Percentiles rank a stretch among this genome's conserved stretches.
These are phyloP conservation scores for Suhomyces kilbournensis DNA, from an alignment of 805 yeast species.

Conservation along the genomic window DNA sequence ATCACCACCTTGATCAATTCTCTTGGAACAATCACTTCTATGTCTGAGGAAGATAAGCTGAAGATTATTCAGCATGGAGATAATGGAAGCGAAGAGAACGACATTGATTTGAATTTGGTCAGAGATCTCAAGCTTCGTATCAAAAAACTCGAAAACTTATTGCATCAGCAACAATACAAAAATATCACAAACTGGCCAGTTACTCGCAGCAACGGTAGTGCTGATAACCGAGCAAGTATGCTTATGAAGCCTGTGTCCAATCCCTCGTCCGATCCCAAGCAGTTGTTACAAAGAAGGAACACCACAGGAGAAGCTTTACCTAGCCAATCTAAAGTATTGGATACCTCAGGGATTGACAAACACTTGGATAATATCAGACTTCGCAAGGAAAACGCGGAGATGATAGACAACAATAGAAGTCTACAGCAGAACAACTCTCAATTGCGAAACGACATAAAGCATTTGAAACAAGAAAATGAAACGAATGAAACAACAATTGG, in stretches of 20 bases:
- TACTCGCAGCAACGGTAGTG: constrained; percentile 11
- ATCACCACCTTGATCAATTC: constrained; percentile 31
- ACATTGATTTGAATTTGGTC: constrained; percentile 39
- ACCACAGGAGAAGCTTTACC: constrained; percentile 3
- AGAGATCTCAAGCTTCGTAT: constrained; percentile 70
- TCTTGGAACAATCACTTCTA: constrained; percentile 26
- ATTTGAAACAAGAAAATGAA: not conserved
- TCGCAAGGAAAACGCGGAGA: constrained; percentile 28
- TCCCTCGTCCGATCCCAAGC: constrained; percentile 23
- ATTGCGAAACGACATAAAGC: not conserved
- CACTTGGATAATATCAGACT: constrained; percentile 42
- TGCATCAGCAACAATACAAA: constrained; percentile 69
- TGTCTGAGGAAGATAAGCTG: constrained; percentile 17
- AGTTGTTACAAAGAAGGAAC: constrained; percentile 21
- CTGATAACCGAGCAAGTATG: constrained; percentile 5
- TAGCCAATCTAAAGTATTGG: constrained; percentile 20
- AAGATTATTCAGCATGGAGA: constrained; percentile 10
- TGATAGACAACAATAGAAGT: constrained; percentile 1
- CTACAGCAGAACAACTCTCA: not conserved
- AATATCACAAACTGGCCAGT: constrained; percentile 49
- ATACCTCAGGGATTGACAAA: constrained; percentile 39
- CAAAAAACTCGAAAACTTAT: constrained; percentile 67
- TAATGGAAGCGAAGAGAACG: constrained; percentile 21
- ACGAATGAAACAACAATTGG: not conserved
- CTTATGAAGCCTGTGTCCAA: constrained; percentile 10